Percentiles rank a stretch among this genome's conserved stretches.
phyloP scores from a whole-genome alignment of 2,329 filamentous ascomycete species.

The Ambrosiella cleistominuta region DNA sequence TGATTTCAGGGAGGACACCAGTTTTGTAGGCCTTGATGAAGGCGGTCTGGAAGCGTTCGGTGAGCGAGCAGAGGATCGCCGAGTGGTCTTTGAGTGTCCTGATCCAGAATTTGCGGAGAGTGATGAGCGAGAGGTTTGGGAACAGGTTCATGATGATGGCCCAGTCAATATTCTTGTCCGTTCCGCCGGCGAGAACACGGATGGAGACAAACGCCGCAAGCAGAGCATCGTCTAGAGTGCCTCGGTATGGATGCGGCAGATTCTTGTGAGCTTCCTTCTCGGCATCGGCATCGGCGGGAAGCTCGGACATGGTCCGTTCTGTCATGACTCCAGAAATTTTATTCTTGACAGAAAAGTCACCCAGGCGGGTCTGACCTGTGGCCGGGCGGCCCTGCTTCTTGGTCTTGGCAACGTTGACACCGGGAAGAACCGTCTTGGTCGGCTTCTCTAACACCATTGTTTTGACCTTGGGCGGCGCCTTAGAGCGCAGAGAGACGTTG shows the following conservation, averaged over 20 bases:
- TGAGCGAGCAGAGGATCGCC: constrained; percentile 18
- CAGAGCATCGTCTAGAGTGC: constrained; percentile 18
- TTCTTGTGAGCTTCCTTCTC: background rate
- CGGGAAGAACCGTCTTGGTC: background rate
- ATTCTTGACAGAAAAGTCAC: constrained; percentile 2
- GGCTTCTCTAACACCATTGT: background rate
- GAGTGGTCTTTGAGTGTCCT: constrained; percentile 22
- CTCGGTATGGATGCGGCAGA: constrained; percentile 1
- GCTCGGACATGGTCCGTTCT: constrained; percentile 9
- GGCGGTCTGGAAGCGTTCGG: constrained; percentile 43
- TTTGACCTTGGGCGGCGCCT: background rate
- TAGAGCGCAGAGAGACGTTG: constrained; percentile 2
- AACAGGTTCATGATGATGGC: constrained; percentile 39
- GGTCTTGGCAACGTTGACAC: background rate
- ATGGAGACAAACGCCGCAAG: constrained; percentile 41
- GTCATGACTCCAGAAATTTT: constrained; percentile 6
- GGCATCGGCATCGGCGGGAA: constrained; percentile 3
- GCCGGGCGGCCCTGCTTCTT: constrained; percentile 11
- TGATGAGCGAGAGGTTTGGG: constrained; percentile 32
- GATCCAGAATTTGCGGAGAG: constrained; percentile 40
- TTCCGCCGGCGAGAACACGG: constrained; percentile 40
- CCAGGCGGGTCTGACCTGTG: constrained; percentile 1
- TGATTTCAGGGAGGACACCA: constrained; percentile 40
- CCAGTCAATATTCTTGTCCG: constrained; percentile 43
- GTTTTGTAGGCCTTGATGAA: constrained; percentile 50